phyloP scores from a whole-genome alignment of 2,329 filamentous ascomycete genomes.

The Grosmannia clavigera region DNA sequence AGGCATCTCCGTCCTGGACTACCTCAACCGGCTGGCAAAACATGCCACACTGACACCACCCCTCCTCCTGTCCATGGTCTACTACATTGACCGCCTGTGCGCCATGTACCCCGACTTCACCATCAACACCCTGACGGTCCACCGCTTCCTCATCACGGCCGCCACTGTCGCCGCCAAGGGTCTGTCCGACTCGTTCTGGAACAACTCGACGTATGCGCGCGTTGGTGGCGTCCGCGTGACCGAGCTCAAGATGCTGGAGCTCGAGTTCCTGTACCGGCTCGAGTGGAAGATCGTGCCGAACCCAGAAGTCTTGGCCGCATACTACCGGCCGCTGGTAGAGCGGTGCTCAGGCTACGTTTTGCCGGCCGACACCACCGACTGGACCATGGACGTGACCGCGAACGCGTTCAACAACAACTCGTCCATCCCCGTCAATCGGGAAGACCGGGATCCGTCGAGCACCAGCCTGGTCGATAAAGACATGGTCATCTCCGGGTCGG shows the following conservation, averaged over 20 bases:
- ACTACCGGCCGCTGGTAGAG: constrained; percentile 78
- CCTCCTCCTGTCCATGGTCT: constrained; percentile 95
- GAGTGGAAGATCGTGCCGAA: constrained; percentile 97
- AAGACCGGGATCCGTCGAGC: neutral
- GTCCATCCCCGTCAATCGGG: neutral
- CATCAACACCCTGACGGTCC: constrained; percentile 90
- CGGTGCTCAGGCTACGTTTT: constrained; percentile 44
- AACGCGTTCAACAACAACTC: constrained; percentile 11
- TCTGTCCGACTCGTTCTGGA: constrained; percentile 94
- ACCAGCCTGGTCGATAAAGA: constrained; percentile 7
- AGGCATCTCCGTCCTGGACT: constrained; percentile 88
- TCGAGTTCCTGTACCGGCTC: constrained; percentile 84
- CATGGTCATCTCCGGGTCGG: constrained; percentile 6
- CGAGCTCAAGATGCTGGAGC: constrained; percentile 79
- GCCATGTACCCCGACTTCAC: constrained; percentile 88
- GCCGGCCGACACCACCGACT: constrained; percentile 25
- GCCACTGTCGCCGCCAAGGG: constrained; percentile 94
- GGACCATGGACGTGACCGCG: constrained; percentile 19
- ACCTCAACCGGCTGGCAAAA: constrained; percentile 80
- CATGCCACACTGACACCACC: constrained; percentile 90
- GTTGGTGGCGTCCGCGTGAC: constrained; percentile 86
- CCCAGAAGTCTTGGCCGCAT: constrained; percentile 84
- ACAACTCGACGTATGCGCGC: constrained; percentile 88
- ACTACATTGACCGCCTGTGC: constrained; percentile 93
- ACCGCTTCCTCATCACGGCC: constrained; percentile 91